These are phyloP conservation scores for Xylaria multiplex DNA, from an alignment of 2,329 filamentous ascomycete genomes.

Conservation along the genomic window DNA sequence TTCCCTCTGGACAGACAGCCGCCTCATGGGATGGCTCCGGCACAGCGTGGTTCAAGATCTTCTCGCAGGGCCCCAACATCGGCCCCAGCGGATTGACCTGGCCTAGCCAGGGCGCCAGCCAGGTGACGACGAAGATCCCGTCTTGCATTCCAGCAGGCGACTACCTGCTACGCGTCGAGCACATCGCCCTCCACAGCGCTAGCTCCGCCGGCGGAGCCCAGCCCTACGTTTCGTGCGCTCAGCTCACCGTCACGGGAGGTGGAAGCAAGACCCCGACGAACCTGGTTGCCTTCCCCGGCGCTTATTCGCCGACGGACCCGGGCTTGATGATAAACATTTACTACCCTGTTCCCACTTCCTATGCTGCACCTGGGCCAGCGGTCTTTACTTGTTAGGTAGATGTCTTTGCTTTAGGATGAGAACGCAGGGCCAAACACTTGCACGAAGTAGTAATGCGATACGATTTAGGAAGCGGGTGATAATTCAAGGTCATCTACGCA, in stretches of 20 bases:
- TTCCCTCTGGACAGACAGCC: constrained; percentile 52
- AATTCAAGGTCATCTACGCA: not conserved
- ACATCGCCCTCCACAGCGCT: constrained; percentile 59
- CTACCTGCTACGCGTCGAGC: constrained; percentile 61
- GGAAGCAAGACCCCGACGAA: constrained; percentile 52
- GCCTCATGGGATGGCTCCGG: constrained; percentile 53
- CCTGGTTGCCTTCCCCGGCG: constrained; percentile 56
- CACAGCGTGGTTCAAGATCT: constrained; percentile 57
- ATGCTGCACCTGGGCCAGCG: constrained; percentile 48
- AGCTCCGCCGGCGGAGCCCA: constrained; percentile 55
- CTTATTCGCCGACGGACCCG: constrained; percentile 54
- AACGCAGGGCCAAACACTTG: not conserved
- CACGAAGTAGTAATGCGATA: not conserved
- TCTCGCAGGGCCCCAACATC: constrained; percentile 54
- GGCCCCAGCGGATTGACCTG: constrained; percentile 52
- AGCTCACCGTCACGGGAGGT: constrained; percentile 55
- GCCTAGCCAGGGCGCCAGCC: constrained; percentile 54
- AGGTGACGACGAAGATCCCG: constrained; percentile 55
- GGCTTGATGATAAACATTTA: constrained; percentile 58
- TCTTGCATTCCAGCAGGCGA: constrained; percentile 58
- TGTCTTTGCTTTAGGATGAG: not conserved
- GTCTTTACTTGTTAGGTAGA: constrained; percentile 45
- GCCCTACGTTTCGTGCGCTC: constrained; percentile 55
- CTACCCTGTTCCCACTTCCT: constrained; percentile 54
- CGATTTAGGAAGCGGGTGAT: not conserved